These are phyloP conservation scores for Thalia dealbata DNA, from an alignment of 176 grass and related monocot species.

Conservation along the genomic window DNA sequence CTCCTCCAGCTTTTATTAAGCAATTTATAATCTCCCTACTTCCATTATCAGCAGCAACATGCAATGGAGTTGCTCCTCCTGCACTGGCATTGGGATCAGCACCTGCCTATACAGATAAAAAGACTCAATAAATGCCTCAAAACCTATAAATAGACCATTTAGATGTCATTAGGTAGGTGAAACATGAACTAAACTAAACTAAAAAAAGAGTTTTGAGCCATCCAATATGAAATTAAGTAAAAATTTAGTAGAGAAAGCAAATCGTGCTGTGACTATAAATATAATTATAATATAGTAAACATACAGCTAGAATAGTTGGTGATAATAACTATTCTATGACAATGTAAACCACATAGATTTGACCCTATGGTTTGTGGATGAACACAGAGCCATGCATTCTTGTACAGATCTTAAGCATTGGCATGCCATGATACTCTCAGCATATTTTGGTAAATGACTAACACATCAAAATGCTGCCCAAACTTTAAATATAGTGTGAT, in stretches of 20 bases:
- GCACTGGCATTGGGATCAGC: slow-evolving; percentile 72
- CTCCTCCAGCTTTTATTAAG: slow-evolving; percentile 67
- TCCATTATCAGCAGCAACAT: slow-evolving; percentile 75
- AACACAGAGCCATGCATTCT: too few species aligned
- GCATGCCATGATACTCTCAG: too few species aligned
- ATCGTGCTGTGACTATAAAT: too few species aligned
- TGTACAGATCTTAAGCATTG: too few species aligned
- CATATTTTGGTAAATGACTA: background rate
- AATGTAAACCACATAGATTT: too few species aligned
- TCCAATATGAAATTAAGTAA: background rate
- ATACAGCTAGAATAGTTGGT: too few species aligned
- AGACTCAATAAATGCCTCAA: background rate
- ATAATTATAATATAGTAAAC: too few species aligned
- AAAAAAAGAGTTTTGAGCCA: background rate
- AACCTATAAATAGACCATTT: background rate
- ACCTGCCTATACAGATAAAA: slow-evolving; percentile 45
- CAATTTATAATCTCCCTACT: slow-evolving; percentile 54
- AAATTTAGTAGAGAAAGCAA: too few species aligned
- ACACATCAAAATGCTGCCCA: background rate
- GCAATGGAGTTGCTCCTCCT: slow-evolving; percentile 84
- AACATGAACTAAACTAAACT: background rate
- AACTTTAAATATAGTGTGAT: background rate
- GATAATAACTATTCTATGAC: too few species aligned
- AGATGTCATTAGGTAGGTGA: background rate
- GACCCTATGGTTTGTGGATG: too few species aligned